A percentile compares a stretch with the other conserved stretches of the same genome.
phyloP scores from a whole-genome alignment of 2,329 filamentous ascomycete genomes.

The Botrytis byssoidea region DNA sequence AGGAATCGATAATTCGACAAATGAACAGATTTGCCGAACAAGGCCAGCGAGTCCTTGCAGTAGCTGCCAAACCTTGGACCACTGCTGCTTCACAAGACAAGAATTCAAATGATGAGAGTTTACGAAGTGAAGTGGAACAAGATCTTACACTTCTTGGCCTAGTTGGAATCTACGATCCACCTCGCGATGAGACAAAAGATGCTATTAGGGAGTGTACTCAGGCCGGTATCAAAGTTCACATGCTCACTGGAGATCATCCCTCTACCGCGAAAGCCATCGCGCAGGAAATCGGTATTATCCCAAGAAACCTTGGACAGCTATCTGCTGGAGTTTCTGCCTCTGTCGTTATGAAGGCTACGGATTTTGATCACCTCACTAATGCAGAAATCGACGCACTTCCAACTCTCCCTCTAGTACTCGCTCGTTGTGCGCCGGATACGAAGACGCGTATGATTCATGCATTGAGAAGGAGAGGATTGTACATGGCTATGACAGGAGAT shows the following conservation, averaged over 20 bases:
- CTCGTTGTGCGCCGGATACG: slow-evolving; percentile 73
- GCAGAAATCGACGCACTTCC: slow-evolving; percentile 66
- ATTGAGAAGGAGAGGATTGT: slow-evolving; percentile 60
- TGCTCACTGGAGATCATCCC: slow-evolving; percentile 71
- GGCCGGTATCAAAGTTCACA: slow-evolving; percentile 73
- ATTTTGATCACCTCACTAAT: slow-evolving; percentile 64
- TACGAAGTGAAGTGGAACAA: slow-evolving; percentile 47
- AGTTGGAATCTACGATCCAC: slow-evolving; percentile 59
- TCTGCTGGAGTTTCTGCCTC: slow-evolving; percentile 38
- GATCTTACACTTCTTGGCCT: slow-evolving; percentile 61
- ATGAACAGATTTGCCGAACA: slow-evolving; percentile 67
- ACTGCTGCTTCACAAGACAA: slow-evolving; percentile 24
- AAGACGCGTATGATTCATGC: slow-evolving; percentile 78
- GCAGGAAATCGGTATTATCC: slow-evolving; percentile 56
- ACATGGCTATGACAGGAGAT: slow-evolving; percentile 59
- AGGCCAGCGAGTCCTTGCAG: slow-evolving; percentile 66
- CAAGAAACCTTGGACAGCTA: slow-evolving; percentile 28
- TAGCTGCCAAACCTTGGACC: slow-evolving; percentile 50
- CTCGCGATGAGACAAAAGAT: slow-evolving; percentile 57
- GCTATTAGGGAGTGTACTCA: slow-evolving; percentile 62
- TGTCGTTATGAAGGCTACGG: slow-evolving; percentile 63
- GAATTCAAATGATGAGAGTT: slow-evolving; percentile 26
- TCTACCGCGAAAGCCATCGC: slow-evolving; percentile 74
- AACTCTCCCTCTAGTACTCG: slow-evolving; percentile 70
- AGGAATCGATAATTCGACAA: slow-evolving; percentile 59